Base-by-base conservation (phyloP, 352 stramenopile genomes). In the Phytopythium oedochilum region DNA sequence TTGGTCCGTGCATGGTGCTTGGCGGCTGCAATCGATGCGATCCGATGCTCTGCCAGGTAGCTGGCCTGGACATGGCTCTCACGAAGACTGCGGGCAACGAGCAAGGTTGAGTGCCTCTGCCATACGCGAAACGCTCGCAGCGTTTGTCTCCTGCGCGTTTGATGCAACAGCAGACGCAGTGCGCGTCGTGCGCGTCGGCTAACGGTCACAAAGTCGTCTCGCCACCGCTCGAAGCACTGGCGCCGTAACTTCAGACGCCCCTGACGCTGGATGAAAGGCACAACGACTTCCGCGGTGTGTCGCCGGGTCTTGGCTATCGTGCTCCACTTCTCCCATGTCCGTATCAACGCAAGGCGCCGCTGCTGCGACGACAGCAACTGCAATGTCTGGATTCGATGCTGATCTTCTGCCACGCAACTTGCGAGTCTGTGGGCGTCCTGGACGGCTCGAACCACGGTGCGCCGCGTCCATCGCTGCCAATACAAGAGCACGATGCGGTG, bases 81-180 rank as follows among this genome's bases (percentile, higher is more conserved):
- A 5, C 12, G 10, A n/a, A 53, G 46, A 2, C 14, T 23, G 32
- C 5, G 20, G 32, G 31, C 29, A 2, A 17, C 46, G 23, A 38
- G 29, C 7, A 15, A 40, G 34, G 15, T 31, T 10, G 31, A 8
- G 9, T 28, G 28, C 3, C 46, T 20, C 18, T 53, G 46, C 46
- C 46, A 53, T 15, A 12, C 29, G 14, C 46, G 32, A 53, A 53
- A 46, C 11, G 40, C 40, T 29, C 40, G 40, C 22, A 46, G 40
- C 40, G 15, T n/a, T 11, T 31, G 20, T 3, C 40, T n/a, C 23
- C 22, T 29, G 40, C 11, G 18, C 15, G 46, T 3, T 31, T 26
- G 28, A 20, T 32, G 46, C 3, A 53, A 17, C 9, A 39, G 46
- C 28, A 28, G 29, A 5, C 29, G 25, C n/a, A 53, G 15, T n/a